Percentiles rank a stretch among this genome's conserved stretches.
phyloP scores from a whole-genome alignment of 106 monocot genomes.

The Dendrobium officinale region DNA sequence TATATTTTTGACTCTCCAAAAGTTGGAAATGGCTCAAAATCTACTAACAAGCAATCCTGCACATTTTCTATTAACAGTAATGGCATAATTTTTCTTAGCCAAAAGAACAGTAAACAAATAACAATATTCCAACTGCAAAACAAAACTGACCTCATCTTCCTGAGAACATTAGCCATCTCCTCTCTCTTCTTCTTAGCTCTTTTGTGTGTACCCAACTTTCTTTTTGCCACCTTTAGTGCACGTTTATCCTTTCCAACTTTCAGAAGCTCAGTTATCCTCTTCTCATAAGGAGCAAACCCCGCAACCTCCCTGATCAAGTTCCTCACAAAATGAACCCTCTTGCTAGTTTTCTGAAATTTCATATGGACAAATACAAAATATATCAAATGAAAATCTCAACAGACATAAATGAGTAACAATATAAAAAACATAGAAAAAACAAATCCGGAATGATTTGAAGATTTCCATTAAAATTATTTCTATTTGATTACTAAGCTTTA shows the following conservation, averaged over 20 bases:
- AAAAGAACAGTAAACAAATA: background rate
- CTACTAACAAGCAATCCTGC: too few species aligned
- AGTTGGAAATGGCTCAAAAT: too few species aligned
- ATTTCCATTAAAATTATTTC: too few species aligned
- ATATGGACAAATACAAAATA: background rate
- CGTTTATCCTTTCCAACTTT: conserved; percentile 36
- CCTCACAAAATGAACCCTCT: conserved; percentile 29
- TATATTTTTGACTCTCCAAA: too few species aligned
- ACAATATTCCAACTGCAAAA: background rate
- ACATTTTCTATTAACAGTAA: too few species aligned
- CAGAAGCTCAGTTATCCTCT: conserved; percentile 34
- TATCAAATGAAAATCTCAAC: background rate
- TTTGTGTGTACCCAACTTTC: conserved; percentile 33
- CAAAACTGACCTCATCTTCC: conserved; percentile 27
- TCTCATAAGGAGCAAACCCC: conserved; percentile 41
- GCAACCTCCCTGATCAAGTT: conserved; percentile 39
- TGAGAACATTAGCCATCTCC: conserved; percentile 38
- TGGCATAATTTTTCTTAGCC: too few species aligned
- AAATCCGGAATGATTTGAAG: too few species aligned
- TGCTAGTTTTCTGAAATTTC: conserved; percentile 26
- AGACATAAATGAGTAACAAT: background rate
- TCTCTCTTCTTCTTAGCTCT: conserved; percentile 37
- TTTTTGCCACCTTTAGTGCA: conserved; percentile 32
- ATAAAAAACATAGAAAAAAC: too few species aligned
- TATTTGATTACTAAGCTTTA: too few species aligned